Conservation (phyloP, 2,329 filamentous ascomycete genomes). For the Talaromyces sp. region DNA sequence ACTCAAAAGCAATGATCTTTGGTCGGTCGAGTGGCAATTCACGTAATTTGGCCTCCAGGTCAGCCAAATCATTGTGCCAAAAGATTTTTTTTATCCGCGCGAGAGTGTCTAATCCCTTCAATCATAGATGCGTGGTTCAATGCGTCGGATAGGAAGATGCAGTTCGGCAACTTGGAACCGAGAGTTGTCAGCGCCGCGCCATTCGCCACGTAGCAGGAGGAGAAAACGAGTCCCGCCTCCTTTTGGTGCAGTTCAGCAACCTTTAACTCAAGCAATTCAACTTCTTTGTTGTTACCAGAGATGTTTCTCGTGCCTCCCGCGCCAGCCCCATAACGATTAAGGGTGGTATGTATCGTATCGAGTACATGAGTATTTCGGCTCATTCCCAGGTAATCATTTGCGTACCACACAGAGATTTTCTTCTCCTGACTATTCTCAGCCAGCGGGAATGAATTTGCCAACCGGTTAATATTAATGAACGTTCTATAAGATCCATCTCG, state of each 20-base stretch:
- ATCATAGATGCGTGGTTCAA: conserved; percentile 99
- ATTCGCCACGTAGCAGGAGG: conserved; percentile 97
- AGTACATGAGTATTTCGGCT: no score
- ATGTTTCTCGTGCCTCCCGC: conserved; percentile 97
- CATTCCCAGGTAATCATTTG: no score
- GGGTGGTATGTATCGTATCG: no score
- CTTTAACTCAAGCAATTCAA: conserved; percentile 75
- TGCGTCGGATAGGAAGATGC: conserved; percentile 95
- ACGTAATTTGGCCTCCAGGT: conserved; percentile 60
- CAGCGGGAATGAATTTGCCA: no score
- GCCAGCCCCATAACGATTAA: conserved; percentile 71
- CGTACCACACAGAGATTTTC: no score
- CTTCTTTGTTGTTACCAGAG: conserved; percentile 94
- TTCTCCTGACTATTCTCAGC: no score
- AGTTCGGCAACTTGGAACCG: conserved; percentile 91
- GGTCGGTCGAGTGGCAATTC: no score
- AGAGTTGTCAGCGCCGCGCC: conserved; percentile 94
- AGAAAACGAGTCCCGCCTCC: conserved; percentile 89
- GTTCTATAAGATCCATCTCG: no score
- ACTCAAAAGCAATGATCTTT: no score
- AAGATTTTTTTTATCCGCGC: conserved; percentile 98
- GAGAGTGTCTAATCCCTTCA: conserved; percentile 95
- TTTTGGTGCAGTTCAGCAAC: conserved; percentile 87
- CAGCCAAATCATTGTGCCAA: conserved; percentile 94
- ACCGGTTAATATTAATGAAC: no score